Evolutionary conservation across 108 stramenopile species (phyloP), one percentile per base, ranked within the genome.

Genomic region (Skeletonema marinoi): DNA sequence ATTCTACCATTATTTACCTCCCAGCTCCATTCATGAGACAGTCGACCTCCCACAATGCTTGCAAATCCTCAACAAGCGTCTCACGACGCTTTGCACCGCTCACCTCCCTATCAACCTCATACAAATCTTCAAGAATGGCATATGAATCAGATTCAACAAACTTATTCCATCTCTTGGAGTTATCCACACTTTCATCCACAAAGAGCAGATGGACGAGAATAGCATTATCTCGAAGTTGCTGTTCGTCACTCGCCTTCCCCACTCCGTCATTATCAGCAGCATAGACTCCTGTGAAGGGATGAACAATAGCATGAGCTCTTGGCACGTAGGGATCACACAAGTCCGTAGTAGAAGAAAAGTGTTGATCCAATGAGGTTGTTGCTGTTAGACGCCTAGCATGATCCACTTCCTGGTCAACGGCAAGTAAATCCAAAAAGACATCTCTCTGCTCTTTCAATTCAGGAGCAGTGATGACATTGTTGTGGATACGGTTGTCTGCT

Each of bases 21-120:
- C 35, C 46, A 44, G 19, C 70, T 10, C 69, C 63, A 62, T 77
- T 70, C 35, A 82, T 56, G 12, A 73, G 12, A 58, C 46, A 32
- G 68, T 82, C 82, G 21, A 77, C 71, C 4, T 73, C 71, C 71
- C 76, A 73, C 82, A 82, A 68, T 25, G 64, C 70, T 50, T 77
- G 71, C 38, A 82, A 73, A 58, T 82, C 82, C 58, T 76, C 71
- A 16, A 77, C 51, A 4, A 82, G 25, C 33, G 73, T 42, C 13
- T 68, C 66, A 36, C 75, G 64, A 44, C 60, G 42, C 71, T 77
- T 82, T 41, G 82, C 82, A 29, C 62, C 75, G 14, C 82, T 42
- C 19, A 82, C 75, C 56, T 73, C 66, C 25, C 21, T 13, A 35
- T 82, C 82, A 3, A 82, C 66, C 25, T 56, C 60, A 42, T 73